Percentiles rank a stretch among this genome's conserved stretches.
phyloP scores from a whole-genome alignment of 805 yeast species.

The Candida koratica region DNA sequence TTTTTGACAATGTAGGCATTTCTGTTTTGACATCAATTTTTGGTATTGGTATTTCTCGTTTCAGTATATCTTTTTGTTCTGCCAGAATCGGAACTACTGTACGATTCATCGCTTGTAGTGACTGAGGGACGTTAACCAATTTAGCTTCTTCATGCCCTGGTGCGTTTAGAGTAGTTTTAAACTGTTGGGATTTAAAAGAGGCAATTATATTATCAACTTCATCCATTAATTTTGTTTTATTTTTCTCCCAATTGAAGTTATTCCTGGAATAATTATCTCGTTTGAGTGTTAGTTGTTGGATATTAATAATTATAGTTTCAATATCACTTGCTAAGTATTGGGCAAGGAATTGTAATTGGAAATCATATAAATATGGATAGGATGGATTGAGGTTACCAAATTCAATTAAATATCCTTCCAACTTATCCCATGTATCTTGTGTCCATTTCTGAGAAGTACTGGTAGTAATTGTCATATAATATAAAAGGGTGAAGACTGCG shows the following conservation, averaged over 20 bases:
- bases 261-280: constrained; percentile 9
- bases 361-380: constrained; percentile 12
- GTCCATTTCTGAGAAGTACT: constrained; percentile 4
- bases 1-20: constrained; percentile 20
- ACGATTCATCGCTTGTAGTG: not conserved
- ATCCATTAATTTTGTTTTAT: constrained; percentile 14
- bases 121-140: not conserved
- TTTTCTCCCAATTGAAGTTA: constrained; percentile 15
- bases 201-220: constrained; percentile 16
- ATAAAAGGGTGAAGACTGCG: constrained; percentile 2
- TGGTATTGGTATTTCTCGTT: not conserved
- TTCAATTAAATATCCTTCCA: constrained; percentile 13
- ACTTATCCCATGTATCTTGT: constrained; percentile 12
- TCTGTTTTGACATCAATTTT: not conserved
- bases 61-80: no score
- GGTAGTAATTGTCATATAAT: constrained; percentile 1
- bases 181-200: constrained; percentile 11
- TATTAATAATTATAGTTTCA: constrained; percentile 7
- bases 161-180: constrained; percentile 1
- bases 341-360: constrained; percentile 15
- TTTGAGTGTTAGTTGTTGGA: constrained; percentile 7
- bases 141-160: not conserved
- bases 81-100: not conserved
- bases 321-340: constrained; percentile 11
- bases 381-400: constrained; percentile 13